These are phyloP conservation scores for Phytophthora citricola DNA, from an alignment of 352 stramenopile species.

Conservation along the genomic window DNA sequence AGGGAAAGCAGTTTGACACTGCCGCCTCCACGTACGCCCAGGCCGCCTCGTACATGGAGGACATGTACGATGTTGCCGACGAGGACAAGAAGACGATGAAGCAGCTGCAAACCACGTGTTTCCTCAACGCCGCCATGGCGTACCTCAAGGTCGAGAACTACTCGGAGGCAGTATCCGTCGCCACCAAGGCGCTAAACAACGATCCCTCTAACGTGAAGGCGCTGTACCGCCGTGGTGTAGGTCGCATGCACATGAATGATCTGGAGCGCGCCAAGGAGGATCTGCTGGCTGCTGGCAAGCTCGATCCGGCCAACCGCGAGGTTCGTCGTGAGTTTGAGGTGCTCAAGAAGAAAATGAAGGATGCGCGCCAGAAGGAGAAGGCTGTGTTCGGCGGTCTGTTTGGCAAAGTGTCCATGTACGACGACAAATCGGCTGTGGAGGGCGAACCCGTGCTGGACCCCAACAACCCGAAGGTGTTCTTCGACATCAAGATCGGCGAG, in stretches of 20 bases:
- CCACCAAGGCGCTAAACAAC: constrained; percentile 86
- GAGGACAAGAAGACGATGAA: constrained; percentile 89
- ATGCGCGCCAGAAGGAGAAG: constrained; percentile 96
- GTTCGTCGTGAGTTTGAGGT: constrained; percentile 78
- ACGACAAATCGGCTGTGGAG: constrained; percentile 94
- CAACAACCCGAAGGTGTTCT: constrained; percentile 98
- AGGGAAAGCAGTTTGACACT: constrained; percentile 85
- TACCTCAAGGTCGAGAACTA: constrained; percentile 94
- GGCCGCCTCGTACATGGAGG: constrained; percentile 84
- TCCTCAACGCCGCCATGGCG: constrained; percentile 95
- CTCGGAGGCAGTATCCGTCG: constrained; percentile 81
- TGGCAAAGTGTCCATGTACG: constrained; percentile 96
- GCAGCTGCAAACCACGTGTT: constrained; percentile 89
- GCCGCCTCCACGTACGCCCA: constrained; percentile 88
- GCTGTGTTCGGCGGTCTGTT: constrained; percentile 96
- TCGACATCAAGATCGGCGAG: constrained; percentile 96
- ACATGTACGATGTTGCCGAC: constrained; percentile 88
- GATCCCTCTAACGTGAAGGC: constrained; percentile 86
- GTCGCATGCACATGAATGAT: constrained; percentile 86
- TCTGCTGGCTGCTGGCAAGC: constrained; percentile 79
- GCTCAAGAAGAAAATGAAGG: constrained; percentile 88
- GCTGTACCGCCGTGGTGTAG: constrained; percentile 85
- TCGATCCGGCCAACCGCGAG: constrained; percentile 84
- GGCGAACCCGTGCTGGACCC: constrained; percentile 60
- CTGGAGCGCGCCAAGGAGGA: constrained; percentile 90